phyloP scores from a whole-genome alignment of 2,329 filamentous ascomycete species.

The Cladosporium sphaerospermum region DNA sequence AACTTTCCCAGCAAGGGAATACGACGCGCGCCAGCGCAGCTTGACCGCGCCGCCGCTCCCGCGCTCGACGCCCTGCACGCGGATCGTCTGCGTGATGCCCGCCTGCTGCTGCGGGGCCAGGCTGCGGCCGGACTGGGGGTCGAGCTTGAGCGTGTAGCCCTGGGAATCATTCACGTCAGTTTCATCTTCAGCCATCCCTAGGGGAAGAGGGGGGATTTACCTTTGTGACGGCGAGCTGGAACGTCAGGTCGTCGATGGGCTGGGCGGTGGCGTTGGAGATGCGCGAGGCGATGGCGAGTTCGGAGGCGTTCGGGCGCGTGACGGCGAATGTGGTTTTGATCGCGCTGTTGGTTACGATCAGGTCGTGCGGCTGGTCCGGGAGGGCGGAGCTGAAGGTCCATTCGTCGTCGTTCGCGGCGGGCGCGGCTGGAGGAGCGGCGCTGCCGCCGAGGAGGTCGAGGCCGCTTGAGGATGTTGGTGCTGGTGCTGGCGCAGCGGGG shows the following conservation, averaged over 20 bases:
- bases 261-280: slow-evolving; percentile 76
- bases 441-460: slow-evolving; percentile 25
- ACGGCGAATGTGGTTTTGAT: slow-evolving; percentile 70
- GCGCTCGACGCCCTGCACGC: slow-evolving; percentile 66
- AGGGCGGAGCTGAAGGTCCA: slow-evolving; percentile 90
- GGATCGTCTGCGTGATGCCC: slow-evolving; percentile 76
- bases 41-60: slow-evolving; percentile 75
- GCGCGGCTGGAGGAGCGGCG: slow-evolving; percentile 6
- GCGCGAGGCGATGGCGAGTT: slow-evolving; percentile 65
- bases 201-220: slow-evolving; percentile 40
- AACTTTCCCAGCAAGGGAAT: slow-evolving; percentile 56
- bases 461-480: slow-evolving; percentile 16
- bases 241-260: slow-evolving; percentile 72
- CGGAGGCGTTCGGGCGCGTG: slow-evolving; percentile 49
- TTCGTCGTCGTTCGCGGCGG: slow-evolving; percentile 62
- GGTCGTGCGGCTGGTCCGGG: slow-evolving; percentile 58
- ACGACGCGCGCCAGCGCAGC: slow-evolving; percentile 82
- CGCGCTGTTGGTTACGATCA: slow-evolving; percentile 58
- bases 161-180: slow-evolving; percentile 32
- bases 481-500: slow-evolving; percentile 18
- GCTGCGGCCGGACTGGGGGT: slow-evolving; percentile 75
- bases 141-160: slow-evolving; percentile 74
- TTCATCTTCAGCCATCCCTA: background rate
- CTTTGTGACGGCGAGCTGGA: slow-evolving; percentile 90
- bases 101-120: slow-evolving; percentile 65